Percentiles rank a stretch among this genome's conserved stretches.
Conservation (phyloP, 2,329 filamentous ascomycete species). For the Colletotrichum cordylinicola region DNA sequence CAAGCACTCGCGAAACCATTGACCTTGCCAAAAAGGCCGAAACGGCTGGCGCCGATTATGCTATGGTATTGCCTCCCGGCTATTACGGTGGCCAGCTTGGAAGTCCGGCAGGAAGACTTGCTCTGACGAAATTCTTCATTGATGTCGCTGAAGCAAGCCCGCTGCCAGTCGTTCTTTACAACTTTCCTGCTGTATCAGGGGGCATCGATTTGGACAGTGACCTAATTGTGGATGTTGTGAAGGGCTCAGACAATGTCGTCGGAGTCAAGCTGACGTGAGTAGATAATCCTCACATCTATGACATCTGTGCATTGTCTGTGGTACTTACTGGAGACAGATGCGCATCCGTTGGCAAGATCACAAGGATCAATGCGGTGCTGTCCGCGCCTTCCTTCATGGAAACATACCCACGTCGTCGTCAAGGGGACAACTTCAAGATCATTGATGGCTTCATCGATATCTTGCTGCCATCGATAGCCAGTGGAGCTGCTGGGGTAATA, state of each 20-base stretch:
- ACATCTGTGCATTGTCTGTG: neutral
- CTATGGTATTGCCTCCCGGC: neutral
- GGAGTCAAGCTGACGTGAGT: neutral
- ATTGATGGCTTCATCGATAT: neutral
- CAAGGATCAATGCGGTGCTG: neutral
- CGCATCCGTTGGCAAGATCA: neutral
- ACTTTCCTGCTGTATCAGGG: neutral
- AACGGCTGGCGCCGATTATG: neutral
- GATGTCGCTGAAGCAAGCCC: neutral
- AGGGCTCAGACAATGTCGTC: neutral
- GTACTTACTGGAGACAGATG: neutral
- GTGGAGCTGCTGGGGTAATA: neutral
- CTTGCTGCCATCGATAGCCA: neutral
- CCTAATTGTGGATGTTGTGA: neutral
- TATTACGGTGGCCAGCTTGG: neutral
- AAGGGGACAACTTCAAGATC: neutral
- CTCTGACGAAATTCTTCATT: neutral
- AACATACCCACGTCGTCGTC: neutral
- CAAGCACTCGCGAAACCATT: neutral
- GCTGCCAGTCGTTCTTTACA: neutral
- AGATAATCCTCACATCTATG: rapidly evolving
- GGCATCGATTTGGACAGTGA: neutral
- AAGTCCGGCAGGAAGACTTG: neutral
- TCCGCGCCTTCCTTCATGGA: neutral
- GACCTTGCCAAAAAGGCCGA: neutral